A percentile compares a stretch with the other conserved stretches of the same genome.
Evolutionary conservation across 192 early-diverging fungal species (phyloP).

Genomic region (Backusella macrospora): DNA sequence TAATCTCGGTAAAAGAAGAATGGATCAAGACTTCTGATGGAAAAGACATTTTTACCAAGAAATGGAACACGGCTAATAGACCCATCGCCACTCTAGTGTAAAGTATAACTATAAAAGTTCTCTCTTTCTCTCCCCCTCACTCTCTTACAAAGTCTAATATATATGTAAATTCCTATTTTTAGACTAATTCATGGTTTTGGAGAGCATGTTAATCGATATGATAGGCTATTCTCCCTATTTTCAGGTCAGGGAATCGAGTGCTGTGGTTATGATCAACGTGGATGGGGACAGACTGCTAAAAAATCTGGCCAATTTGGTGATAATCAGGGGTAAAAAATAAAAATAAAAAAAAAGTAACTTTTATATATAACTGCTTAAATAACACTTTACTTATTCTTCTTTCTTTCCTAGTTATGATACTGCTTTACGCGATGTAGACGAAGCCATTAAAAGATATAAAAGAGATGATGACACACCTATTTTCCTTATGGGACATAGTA

Average conservation of each 20-base stretch:
- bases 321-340: conserved; percentile 44
- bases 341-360: background rate
- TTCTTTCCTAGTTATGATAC: conserved; percentile 36
- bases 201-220: conserved; percentile 55
- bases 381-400: background rate
- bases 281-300: conserved; percentile 65
- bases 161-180: background rate
- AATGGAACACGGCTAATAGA: conserved; percentile 39
- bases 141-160: too few species aligned
- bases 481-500: conserved; percentile 56
- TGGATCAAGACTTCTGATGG: conserved; percentile 51
- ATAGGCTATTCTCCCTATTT: conserved; percentile 60
- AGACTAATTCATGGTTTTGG: conserved; percentile 60
- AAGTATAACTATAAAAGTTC: background rate
- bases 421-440: conserved; percentile 51
- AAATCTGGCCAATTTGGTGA: conserved; percentile 49
- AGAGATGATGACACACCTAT: conserved; percentile 43
- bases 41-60: conserved; percentile 51
- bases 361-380: background rate
- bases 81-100: conserved; percentile 27
- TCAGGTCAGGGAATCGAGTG: conserved; percentile 58
- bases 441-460: conserved; percentile 41
- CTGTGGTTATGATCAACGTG: conserved; percentile 65
- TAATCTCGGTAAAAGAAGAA: conserved; percentile 36
- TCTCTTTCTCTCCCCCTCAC: too few species aligned